These are phyloP conservation scores for Draba incana DNA, from an alignment of 345 rosid species.

Conservation along the genomic window DNA sequence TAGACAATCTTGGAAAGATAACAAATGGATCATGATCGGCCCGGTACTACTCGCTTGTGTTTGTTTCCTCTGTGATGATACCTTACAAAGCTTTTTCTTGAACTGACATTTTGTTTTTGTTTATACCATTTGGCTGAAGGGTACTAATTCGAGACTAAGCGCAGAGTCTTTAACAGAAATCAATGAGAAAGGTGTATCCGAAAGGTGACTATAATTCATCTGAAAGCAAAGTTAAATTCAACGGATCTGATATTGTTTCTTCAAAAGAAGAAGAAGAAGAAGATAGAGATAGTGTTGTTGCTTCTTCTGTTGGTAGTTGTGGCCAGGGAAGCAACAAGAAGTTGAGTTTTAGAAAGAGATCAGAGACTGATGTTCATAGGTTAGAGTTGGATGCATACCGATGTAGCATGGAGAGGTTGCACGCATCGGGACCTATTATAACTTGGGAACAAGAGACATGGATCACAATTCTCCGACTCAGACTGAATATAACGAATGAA, in stretches of 20 bases:
- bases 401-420: conserved; percentile 63
- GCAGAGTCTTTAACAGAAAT: conserved; percentile 35
- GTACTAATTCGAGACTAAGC: conserved; percentile 36
- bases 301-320: conserved; percentile 76
- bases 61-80: not conserved
- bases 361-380: conserved; percentile 58
- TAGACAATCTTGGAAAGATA: conserved; percentile 74
- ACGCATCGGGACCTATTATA: conserved; percentile 73
- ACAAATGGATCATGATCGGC: conserved; percentile 64
- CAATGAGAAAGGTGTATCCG: conserved; percentile 31
- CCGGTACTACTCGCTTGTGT: conserved; percentile 61
- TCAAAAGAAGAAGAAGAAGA: no score
- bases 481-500: conserved; percentile 74
- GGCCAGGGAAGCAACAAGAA: conserved; percentile 40
- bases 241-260: conserved; percentile 43
- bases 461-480: conserved; percentile 79
- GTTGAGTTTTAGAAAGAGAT: no score
- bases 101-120: conserved; percentile 32
- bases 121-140: conserved; percentile 40
- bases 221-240: conserved; percentile 39
- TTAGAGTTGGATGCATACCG: conserved; percentile 73
- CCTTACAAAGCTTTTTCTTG: not conserved
- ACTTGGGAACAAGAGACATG: conserved; percentile 86
- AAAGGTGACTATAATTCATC: conserved; percentile 37
- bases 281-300: conserved; percentile 45